Percentiles rank a stretch among this genome's conserved stretches.
Conservation (phyloP, 2,329 filamentous ascomycete species). For the Diplodia intermedia region DNA sequence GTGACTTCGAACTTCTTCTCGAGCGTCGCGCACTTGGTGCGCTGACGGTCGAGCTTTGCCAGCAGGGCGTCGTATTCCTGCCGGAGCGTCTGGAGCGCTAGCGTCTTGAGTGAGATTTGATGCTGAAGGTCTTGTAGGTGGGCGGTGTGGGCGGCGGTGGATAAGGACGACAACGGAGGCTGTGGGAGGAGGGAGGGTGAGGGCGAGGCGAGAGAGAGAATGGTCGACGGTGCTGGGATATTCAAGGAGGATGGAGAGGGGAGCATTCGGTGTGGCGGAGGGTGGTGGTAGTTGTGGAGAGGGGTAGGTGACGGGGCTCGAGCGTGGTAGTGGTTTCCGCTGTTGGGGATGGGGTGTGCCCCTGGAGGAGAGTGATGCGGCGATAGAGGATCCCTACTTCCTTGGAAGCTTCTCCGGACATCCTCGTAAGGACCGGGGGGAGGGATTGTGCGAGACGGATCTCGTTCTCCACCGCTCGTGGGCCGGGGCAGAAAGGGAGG, state of each 20-base stretch:
- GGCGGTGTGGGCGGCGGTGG: conserved; percentile 44
- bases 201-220: conserved; percentile 34
- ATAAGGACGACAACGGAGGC: conserved; percentile 15
- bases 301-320: conserved; percentile 6
- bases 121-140: conserved; percentile 61
- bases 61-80: conserved; percentile 62
- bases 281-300: conserved; percentile 10
- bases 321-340: conserved; percentile 21
- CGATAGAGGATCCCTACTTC: conserved; percentile 26
- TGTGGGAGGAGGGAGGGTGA: conserved; percentile 27
- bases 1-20: conserved; percentile 53
- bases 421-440: conserved; percentile 16
- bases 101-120: conserved; percentile 61
- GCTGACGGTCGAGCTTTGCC: conserved; percentile 59
- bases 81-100: conserved; percentile 60
- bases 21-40: conserved; percentile 57
- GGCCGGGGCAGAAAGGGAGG: conserved; percentile 13
- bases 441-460: conserved; percentile 21
- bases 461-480: conserved; percentile 17
- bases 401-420: conserved; percentile 29
- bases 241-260: conserved; percentile 45
- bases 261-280: conserved; percentile 35
- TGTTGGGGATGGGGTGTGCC: conserved; percentile 10
- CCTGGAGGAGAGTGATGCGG: conserved; percentile 25
- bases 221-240: conserved; percentile 38